Conservation (phyloP, 169 alveolate species). For the Cryptosporidium ubiquitum region DNA sequence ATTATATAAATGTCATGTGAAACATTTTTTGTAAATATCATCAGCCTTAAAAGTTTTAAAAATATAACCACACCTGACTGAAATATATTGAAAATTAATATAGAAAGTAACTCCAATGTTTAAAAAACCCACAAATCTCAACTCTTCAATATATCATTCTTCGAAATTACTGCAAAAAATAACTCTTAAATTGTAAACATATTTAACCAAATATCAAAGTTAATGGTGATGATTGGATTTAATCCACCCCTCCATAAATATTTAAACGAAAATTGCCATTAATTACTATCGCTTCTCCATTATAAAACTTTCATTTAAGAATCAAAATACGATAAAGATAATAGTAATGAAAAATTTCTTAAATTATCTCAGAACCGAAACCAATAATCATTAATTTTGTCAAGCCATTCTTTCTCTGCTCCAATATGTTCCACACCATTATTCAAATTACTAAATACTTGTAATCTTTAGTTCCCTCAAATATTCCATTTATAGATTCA, state of each 20-base stretch:
- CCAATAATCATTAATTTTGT: too few species aligned
- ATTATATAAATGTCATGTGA: conserved; percentile 82
- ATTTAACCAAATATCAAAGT: neutral
- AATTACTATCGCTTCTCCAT: neutral
- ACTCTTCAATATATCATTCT: neutral
- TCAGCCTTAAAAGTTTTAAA: conserved; percentile 61
- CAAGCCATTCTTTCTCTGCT: neutral
- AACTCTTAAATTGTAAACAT: neutral
- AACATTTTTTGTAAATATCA: conserved; percentile 78
- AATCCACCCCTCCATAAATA: neutral
- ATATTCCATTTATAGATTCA: too few species aligned
- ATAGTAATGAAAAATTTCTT: too few species aligned
- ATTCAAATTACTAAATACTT: neutral
- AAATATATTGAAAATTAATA: conserved; percentile 73
- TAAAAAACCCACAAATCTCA: too few species aligned
- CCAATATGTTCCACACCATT: neutral
- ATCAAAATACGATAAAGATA: too few species aligned
- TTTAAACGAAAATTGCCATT: neutral
- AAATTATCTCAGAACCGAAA: too few species aligned
- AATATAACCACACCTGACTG: conserved; percentile 2
- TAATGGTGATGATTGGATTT: neutral
- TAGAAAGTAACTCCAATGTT: conserved; percentile 78
- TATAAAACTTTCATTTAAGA: neutral
- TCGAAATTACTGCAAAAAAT: conserved; percentile 12
- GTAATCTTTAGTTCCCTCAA: too few species aligned